These are phyloP conservation scores for Emmonsia crescens DNA, from an alignment of 2,329 filamentous ascomycete species.

Conservation along the genomic window DNA sequence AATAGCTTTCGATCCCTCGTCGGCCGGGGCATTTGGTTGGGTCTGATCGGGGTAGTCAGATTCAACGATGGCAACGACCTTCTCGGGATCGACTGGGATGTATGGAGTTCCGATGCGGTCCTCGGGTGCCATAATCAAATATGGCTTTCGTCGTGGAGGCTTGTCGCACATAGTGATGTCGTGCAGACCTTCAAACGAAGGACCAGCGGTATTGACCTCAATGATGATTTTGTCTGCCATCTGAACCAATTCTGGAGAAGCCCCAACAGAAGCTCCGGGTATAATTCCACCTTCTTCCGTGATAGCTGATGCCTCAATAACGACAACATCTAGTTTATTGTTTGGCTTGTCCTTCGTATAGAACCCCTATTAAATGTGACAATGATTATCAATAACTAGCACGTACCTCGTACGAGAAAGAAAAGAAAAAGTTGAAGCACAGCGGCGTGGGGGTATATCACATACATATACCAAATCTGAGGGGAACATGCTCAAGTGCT, in stretches of 20 bases:
- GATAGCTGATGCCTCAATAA: slow-evolving; percentile 78
- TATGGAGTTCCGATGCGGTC: slow-evolving; percentile 75
- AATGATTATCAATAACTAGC: not conserved
- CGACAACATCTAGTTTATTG: slow-evolving; percentile 68
- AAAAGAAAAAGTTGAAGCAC: not conserved
- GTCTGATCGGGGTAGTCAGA: slow-evolving; percentile 73
- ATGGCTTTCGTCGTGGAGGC: slow-evolving; percentile 70
- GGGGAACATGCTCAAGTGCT: slow-evolving; percentile 88
- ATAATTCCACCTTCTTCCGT: slow-evolving; percentile 83
- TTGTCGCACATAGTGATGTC: slow-evolving; percentile 85
- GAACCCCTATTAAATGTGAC: slow-evolving; percentile 45
- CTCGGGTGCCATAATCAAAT: slow-evolving; percentile 73
- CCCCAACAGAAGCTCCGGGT: slow-evolving; percentile 74
- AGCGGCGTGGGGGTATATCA: slow-evolving; percentile 22
- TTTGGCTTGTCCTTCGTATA: slow-evolving; percentile 71
- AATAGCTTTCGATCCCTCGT: slow-evolving; percentile 61
- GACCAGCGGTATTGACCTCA: slow-evolving; percentile 79
- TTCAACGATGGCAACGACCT: slow-evolving; percentile 74
- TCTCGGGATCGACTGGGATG: slow-evolving; percentile 74
- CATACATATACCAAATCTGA: slow-evolving; percentile 68
- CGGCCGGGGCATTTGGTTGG: slow-evolving; percentile 62
- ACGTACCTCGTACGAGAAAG: not conserved
- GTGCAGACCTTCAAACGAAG: slow-evolving; percentile 77
- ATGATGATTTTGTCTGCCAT: slow-evolving; percentile 90
- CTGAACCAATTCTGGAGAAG: slow-evolving; percentile 74